Base-by-base conservation (phyloP, 768 basidiomycete species). In the Lactifluus echinatus region DNA sequence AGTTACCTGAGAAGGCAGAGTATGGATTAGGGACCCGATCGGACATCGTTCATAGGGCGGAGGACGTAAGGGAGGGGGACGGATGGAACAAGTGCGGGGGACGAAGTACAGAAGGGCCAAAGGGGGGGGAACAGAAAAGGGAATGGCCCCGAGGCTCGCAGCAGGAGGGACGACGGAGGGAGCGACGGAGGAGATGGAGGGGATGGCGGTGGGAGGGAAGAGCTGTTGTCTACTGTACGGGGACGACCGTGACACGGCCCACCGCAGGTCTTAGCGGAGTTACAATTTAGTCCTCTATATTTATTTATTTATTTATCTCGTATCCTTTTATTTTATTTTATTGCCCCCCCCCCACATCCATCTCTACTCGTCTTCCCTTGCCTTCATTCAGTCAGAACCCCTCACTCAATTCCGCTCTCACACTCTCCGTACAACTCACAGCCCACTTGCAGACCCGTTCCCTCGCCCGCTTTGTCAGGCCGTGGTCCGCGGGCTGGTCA, bases 151-250 rank as follows among this genome's bases (percentile, higher is more conserved):
- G 55, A 46, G 29, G 53, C 43, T 29, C 44, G 46, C 45, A 47
- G n/a, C 55, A 53, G 59, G 62, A 29, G 34, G 59, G 50, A 50
- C 5, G 52, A 23, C 19, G 55, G 42, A 56, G 59, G 60, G 54
- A 52, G 26, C 59, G 53, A 39, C 46, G 51, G 52, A 61, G 31
- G 54, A 17, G 53, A 55, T 61, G 53, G 62, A 51, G 62, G 60
- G 60, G 59, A 63, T 63, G 62, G 56, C 57, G 62, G 62, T 63
- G 62, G 62, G 62, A 63, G 62, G 62, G 48, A 63, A 61, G 56
- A 61, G 59, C 60, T 59, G 55, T 55, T 61, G 62, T 56, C 60
- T 40, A 40, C 39, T 31, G 49, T 55, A 50, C 37, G 50, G 52
- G 58, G 53, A 50, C 55, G 60, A 31, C 31, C 31, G 31, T 31